phyloP scores from a whole-genome alignment of 1,139 yeast genomes.

The Yamadazyma membranifaciens region DNA sequence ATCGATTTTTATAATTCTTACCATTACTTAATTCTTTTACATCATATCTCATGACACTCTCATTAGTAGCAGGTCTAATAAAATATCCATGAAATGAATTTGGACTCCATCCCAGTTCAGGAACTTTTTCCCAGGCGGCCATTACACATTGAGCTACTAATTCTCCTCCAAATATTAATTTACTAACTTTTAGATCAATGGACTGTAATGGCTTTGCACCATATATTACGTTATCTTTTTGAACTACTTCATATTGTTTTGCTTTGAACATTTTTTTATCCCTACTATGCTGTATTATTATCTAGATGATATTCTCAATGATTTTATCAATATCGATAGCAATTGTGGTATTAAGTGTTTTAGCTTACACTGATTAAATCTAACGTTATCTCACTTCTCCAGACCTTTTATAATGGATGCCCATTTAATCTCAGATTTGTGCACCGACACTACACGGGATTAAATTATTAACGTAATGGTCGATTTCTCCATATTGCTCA shows the following conservation, averaged over 20 bases:
- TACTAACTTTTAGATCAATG: slow-evolving; percentile 17
- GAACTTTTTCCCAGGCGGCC: slow-evolving; percentile 32
- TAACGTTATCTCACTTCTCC: too few relatives aligned
- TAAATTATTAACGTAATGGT: too few relatives aligned
- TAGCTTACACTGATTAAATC: too few relatives aligned
- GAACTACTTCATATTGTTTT: slow-evolving; percentile 20
- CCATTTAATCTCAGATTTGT: too few relatives aligned
- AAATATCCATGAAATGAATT: slow-evolving; percentile 43
- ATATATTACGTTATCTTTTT: slow-evolving; percentile 16
- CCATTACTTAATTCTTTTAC: slow-evolving; percentile 32
- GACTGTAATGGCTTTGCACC: slow-evolving; percentile 40
- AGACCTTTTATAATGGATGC: too few relatives aligned
- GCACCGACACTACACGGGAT: too few relatives aligned
- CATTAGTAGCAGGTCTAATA: slow-evolving; percentile 35
- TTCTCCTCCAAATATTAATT: slow-evolving; percentile 38
- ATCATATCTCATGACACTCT: slow-evolving; percentile 35
- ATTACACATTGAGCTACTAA: slow-evolving; percentile 41
- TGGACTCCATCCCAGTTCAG: slow-evolving; percentile 24
- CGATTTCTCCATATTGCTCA: too few relatives aligned
- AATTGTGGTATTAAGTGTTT: too few relatives aligned
- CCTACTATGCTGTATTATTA: not conserved
- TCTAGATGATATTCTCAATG: not conserved
- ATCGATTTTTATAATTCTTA: slow-evolving; percentile 34
- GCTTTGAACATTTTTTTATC: slow-evolving; percentile 12
- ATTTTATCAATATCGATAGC: too few relatives aligned